Percentiles rank a stretch among this genome's conserved stretches.
phyloP scores from a whole-genome alignment of 2,329 filamentous ascomycete species.

The Fusarium duplospermum region DNA sequence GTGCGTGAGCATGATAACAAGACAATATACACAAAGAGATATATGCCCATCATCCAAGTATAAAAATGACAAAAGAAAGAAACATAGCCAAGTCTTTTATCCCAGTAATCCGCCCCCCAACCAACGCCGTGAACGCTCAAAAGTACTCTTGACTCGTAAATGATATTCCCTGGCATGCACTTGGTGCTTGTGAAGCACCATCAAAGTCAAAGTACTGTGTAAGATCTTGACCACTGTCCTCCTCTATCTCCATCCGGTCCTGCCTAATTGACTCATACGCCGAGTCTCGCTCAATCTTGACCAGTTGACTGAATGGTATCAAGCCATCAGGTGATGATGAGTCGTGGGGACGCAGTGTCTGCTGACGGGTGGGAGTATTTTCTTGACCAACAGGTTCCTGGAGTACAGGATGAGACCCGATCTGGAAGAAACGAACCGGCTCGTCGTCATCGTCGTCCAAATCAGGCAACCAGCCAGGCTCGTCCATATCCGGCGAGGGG shows the following conservation, averaged over 20 bases:
- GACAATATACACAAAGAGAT: background rate
- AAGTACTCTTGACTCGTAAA: background rate
- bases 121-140: background rate
- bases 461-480: background rate
- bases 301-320: conserved; percentile 1
- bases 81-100: background rate
- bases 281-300: conserved; percentile 23
- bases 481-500: conserved; percentile 18
- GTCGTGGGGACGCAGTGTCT: background rate
- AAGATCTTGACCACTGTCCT: background rate
- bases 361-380: conserved; percentile 3
- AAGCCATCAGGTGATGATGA: background rate
- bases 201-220: conserved; percentile 16
- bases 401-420: conserved; percentile 19
- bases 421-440: background rate
- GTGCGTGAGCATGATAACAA: background rate
- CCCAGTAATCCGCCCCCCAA: background rate
- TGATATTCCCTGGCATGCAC: background rate
- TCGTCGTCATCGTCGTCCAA: background rate
- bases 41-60: background rate
- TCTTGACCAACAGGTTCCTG: conserved; percentile 2
- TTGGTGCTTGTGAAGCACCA: background rate
- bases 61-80: background rate
- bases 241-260: background rate
- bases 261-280: conserved; percentile 5